Base-by-base conservation (phyloP, 73 alveolate genomes). In the Paramecium sexaurelia region DNA sequence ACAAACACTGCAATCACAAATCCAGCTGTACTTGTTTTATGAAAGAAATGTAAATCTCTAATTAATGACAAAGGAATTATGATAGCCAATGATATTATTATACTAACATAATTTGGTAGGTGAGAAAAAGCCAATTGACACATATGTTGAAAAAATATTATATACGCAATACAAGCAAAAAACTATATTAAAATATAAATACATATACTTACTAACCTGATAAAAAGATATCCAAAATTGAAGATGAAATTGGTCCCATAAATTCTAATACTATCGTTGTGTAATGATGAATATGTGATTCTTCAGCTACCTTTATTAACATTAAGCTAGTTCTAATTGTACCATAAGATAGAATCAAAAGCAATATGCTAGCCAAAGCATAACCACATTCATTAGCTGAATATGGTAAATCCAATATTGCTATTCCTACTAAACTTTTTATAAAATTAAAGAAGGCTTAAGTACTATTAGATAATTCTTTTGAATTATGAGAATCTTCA, bases 401-500 rank as follows among this genome's bases (percentile, higher is more conserved):
- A 78, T 78, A 78, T 19, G 90, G 90, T 45, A 78, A 78, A 43
- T 78, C 90, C 27, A 78, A 20, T 3, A 78, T 78, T 17, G 73
- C 69, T 8, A 78, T 78, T 41, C 90, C 90, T 5, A 78, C 90
- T 19, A 78, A 11, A 24, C 75, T 78, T 13, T 78, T 78, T 3
- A 78, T 78, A 22, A 78, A 78, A 43, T 78, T 78, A 22, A 78
- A 78, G 32, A 78, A 78, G 29, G 86, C 86, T 71, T 71, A 24
- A 11, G 40, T 35, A 13, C 57, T 37, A 36, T 71, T 71, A 0
- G 86, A 71, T 36, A n/a, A 51, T 51, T 51, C 67, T 51, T 51
- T 51, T 6, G n/a, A 15, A 29, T 0, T 51, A 51, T 51, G 67
- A 17, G 67, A 51, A 51, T 51, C 15, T 51, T 51, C 67, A 20